phyloP scores from a whole-genome alignment of 192 early-diverging fungal species.

The Entophlyctis luteolus region DNA sequence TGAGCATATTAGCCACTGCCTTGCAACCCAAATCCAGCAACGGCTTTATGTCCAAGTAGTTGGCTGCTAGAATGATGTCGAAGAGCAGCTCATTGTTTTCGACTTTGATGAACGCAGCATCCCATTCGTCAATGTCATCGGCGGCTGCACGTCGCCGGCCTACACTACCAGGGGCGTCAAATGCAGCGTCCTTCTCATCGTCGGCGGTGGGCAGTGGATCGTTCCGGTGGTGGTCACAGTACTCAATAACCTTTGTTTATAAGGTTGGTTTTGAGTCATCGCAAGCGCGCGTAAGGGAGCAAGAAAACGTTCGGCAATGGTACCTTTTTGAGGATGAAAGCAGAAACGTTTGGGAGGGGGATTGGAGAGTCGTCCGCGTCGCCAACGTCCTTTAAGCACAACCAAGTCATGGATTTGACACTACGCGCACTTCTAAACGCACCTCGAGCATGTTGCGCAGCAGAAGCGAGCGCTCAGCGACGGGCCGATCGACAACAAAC shows the following conservation, averaged over 20 bases:
- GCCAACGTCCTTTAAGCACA: conserved; percentile 55
- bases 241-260: conserved; percentile 43
- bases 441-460: conserved; percentile 73
- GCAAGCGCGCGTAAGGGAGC: background rate
- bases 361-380: conserved; percentile 53
- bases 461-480: conserved; percentile 67
- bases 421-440: background rate
- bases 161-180: background rate
- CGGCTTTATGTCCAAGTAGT: conserved; percentile 95
- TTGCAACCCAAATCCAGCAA: conserved; percentile 96
- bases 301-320: background rate
- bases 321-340: conserved; percentile 44
- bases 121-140: conserved; percentile 59
- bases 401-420: background rate
- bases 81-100: conserved; percentile 53
- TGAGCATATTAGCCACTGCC: conserved; percentile 97
- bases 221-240: conserved; percentile 53
- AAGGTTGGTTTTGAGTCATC: background rate
- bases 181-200: conserved; percentile 39
- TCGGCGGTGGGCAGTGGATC: conserved; percentile 43
- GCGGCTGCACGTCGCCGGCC: conserved; percentile 8
- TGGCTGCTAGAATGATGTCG: conserved; percentile 71
- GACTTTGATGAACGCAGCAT: conserved; percentile 52
- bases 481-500: conserved; percentile 57
- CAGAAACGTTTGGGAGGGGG: conserved; percentile 55